Conservation (phyloP, 768 basidiomycete species). For the Agrocybe pediades region DNA sequence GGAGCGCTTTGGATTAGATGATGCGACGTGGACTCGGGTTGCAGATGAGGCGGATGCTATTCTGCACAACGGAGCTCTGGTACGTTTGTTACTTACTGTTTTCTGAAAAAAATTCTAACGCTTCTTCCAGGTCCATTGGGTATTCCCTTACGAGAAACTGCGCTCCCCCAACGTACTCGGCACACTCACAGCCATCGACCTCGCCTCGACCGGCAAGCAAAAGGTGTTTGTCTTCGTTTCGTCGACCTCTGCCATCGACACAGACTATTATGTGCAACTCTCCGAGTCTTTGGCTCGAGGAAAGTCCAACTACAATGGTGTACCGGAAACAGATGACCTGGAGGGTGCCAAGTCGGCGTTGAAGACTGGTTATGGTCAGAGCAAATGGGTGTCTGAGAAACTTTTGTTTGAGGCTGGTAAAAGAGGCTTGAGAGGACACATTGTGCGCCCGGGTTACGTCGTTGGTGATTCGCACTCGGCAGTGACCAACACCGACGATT, state of each 20-base stretch:
- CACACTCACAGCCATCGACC: slow-evolving; percentile 80
- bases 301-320: slow-evolving; percentile 52
- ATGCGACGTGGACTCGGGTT: slow-evolving; percentile 65
- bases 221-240: slow-evolving; percentile 92
- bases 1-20: slow-evolving; percentile 71
- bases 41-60: slow-evolving; percentile 77
- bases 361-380: slow-evolving; percentile 94
- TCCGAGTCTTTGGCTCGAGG: slow-evolving; percentile 65
- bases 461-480: slow-evolving; percentile 90
- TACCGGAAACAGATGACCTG: slow-evolving; percentile 87
- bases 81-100: slow-evolving; percentile 44
- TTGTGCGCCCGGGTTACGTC: slow-evolving; percentile 93
- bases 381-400: slow-evolving; percentile 98
- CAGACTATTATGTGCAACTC: slow-evolving; percentile 85
- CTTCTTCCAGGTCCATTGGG: slow-evolving; percentile 86
- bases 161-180: slow-evolving; percentile 91
- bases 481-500: slow-evolving; percentile 98
- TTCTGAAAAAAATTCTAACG: neutral
- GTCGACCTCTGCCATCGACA: slow-evolving; percentile 93
- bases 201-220: slow-evolving; percentile 72
- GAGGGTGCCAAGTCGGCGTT: slow-evolving; percentile 77
- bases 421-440: slow-evolving; percentile 82
- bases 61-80: slow-evolving; percentile 96
- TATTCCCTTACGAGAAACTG: slow-evolving; percentile 94
- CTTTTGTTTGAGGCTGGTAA: slow-evolving; percentile 88